These are phyloP conservation scores for Pueraria montana DNA, from an alignment of 306 rosid genomes.

Conservation along the genomic window DNA sequence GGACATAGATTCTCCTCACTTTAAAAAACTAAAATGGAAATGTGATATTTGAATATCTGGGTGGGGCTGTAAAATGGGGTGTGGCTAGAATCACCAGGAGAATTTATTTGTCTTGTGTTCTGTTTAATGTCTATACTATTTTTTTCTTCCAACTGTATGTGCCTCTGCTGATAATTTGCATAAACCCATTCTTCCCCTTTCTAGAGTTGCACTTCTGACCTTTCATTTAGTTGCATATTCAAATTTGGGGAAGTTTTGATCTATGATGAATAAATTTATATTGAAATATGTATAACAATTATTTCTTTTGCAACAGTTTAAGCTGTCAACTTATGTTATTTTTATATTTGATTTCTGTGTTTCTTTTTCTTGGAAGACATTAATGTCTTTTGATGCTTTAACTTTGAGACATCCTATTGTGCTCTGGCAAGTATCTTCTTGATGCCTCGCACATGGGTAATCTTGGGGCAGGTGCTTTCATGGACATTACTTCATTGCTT, in stretches of 20 bases:
- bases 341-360: conserved; percentile 12
- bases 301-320: neutral
- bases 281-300: neutral
- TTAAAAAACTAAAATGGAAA: conserved; percentile 28
- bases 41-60: conserved; percentile 29
- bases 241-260: conserved; percentile 28
- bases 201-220: conserved; percentile 24
- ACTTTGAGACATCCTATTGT: conserved; percentile 37
- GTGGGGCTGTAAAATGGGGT: conserved; percentile 10
- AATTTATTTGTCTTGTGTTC: neutral
- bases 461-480: conserved; percentile 27
- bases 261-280: conserved; percentile 28
- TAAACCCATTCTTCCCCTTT: conserved; percentile 15
- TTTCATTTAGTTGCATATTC: conserved; percentile 19
- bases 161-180: conserved; percentile 2
- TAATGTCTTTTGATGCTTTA: conserved; percentile 26
- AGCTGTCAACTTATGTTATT: conserved; percentile 8
- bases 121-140: conserved; percentile 3
- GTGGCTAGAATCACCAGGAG: conserved; percentile 23
- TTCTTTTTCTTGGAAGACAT: neutral
- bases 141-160: conserved; percentile 22
- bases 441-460: conserved; percentile 42
- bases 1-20: conserved; percentile 16
- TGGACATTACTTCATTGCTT: conserved; percentile 3
- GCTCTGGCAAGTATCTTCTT: conserved; percentile 27